Conservation (phyloP, 495 filamentous ascomycete species). For the Friedmanniomyces endolithicus region DNA sequence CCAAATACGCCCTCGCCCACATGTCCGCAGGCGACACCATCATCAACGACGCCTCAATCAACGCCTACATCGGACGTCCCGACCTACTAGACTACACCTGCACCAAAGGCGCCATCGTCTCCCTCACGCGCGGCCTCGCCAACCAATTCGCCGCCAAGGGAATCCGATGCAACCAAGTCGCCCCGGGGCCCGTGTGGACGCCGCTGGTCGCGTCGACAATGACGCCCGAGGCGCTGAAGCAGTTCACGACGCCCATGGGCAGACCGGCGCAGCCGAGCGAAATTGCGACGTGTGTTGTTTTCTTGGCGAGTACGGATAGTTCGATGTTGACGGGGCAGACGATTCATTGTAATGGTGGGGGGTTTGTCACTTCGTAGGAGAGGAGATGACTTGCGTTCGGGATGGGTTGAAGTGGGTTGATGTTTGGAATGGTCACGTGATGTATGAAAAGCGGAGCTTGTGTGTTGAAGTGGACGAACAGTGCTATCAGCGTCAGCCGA, state of each 20-base stretch:
- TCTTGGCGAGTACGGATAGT: slow-evolving; percentile 64
- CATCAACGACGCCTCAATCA: slow-evolving; percentile 74
- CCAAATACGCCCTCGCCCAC: slow-evolving; percentile 66
- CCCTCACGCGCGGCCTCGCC: slow-evolving; percentile 66
- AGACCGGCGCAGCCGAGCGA: slow-evolving; percentile 66
- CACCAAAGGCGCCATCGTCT: slow-evolving; percentile 70
- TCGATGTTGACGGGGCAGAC: slow-evolving; percentile 18
- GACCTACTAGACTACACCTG: slow-evolving; percentile 80
- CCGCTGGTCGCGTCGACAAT: slow-evolving; percentile 73
- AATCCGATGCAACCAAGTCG: slow-evolving; percentile 71
- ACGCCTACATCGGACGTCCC: slow-evolving; percentile 69
- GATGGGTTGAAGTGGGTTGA: too few species aligned
- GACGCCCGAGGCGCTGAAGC: slow-evolving; percentile 53
- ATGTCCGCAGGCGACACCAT: slow-evolving; percentile 66
- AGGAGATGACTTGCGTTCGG: too few species aligned
- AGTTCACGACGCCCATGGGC: slow-evolving; percentile 69
- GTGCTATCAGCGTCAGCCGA: too few species aligned
- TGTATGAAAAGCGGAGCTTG: too few species aligned
- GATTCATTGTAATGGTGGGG: slow-evolving; percentile 23
- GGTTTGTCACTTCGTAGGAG: slow-evolving; percentile 14
- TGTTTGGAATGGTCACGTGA: too few species aligned
- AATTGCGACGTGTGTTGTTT: slow-evolving; percentile 77
- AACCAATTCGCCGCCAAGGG: slow-evolving; percentile 62
- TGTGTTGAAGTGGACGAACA: too few species aligned
- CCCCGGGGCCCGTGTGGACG: slow-evolving; percentile 77